phyloP scores from a whole-genome alignment of 1,284 basidiomycete species.

The Pseudozyma hubeiensis region DNA sequence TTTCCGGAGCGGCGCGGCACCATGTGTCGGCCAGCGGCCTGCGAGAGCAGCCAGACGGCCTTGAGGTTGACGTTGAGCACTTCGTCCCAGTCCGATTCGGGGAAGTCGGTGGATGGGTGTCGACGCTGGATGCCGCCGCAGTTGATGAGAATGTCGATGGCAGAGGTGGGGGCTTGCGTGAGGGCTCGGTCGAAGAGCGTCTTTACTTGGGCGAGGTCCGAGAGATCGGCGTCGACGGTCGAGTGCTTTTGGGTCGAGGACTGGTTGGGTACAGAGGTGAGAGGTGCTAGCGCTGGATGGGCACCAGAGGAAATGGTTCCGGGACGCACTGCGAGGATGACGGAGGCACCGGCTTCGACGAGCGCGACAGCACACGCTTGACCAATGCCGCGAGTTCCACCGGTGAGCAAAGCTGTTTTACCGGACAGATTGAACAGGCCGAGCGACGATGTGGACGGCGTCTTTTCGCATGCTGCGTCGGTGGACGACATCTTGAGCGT shows the following conservation, averaged over 20 bases:
- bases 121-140: constrained; percentile 87
- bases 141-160: constrained; percentile 89
- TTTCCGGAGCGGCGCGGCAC: constrained; percentile 50
- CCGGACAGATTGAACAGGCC: constrained; percentile 51
- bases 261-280: constrained; percentile 53
- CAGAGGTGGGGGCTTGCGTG: constrained; percentile 72
- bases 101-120: constrained; percentile 75
- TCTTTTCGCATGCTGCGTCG: constrained; percentile 41
- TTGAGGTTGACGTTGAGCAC: constrained; percentile 64
- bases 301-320: constrained; percentile 14
- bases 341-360: constrained; percentile 76
- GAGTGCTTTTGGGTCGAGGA: constrained; percentile 71
- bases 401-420: constrained; percentile 55
- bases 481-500: constrained; percentile 20
- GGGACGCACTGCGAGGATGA: constrained; percentile 76
- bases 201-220: constrained; percentile 77
- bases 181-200: constrained; percentile 75
- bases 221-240: constrained; percentile 81
- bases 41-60: constrained; percentile 53
- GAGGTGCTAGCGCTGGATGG: constrained; percentile 29
- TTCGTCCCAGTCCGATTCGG: constrained; percentile 88
- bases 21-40: constrained; percentile 60
- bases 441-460: constrained; percentile 29
- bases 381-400: constrained; percentile 61
- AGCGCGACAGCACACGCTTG: constrained; percentile 71